Percentiles rank a stretch among this genome's conserved stretches.
These are phyloP conservation scores for Tilletiopsis washingtonensis DNA, from an alignment of 1,284 basidiomycete species.

Conservation along the genomic window DNA sequence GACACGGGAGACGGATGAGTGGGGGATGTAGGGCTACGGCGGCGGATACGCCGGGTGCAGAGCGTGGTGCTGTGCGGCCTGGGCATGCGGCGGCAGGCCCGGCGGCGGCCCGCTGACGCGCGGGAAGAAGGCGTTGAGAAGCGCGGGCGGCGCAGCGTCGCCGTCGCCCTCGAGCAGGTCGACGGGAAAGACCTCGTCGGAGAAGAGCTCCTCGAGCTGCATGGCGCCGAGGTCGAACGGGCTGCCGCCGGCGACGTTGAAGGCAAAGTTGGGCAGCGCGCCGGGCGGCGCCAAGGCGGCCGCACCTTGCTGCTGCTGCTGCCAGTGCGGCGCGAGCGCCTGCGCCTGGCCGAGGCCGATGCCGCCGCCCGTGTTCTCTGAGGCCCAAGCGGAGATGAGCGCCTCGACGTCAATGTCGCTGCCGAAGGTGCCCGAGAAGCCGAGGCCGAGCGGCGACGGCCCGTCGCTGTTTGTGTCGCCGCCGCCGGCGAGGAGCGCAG, in stretches of 20 bases:
- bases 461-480: background rate
- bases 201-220: background rate
- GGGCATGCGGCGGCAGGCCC: too few species aligned
- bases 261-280: background rate
- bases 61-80: too few species aligned
- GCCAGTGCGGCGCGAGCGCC: background rate
- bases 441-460: slow-evolving; percentile 1
- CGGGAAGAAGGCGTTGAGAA: slow-evolving; percentile 3
- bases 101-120: too few species aligned
- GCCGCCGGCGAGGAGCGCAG: background rate
- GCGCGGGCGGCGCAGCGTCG: slow-evolving; percentile 19
- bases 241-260: background rate
- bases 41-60: too few species aligned
- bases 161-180: slow-evolving; percentile 3
- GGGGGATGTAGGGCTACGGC: too few species aligned
- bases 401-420: slow-evolving; percentile 4
- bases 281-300: background rate
- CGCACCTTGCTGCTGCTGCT: background rate
- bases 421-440: slow-evolving; percentile 4
- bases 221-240: background rate
- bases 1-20: too few species aligned
- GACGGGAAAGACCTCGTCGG: background rate
- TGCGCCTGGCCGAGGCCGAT: background rate
- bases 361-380: background rate
- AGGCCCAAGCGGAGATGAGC: slow-evolving; percentile 3